These are phyloP conservation scores for Fusarium armeniacum DNA, from an alignment of 2,329 filamentous ascomycete species.

Conservation along the genomic window DNA sequence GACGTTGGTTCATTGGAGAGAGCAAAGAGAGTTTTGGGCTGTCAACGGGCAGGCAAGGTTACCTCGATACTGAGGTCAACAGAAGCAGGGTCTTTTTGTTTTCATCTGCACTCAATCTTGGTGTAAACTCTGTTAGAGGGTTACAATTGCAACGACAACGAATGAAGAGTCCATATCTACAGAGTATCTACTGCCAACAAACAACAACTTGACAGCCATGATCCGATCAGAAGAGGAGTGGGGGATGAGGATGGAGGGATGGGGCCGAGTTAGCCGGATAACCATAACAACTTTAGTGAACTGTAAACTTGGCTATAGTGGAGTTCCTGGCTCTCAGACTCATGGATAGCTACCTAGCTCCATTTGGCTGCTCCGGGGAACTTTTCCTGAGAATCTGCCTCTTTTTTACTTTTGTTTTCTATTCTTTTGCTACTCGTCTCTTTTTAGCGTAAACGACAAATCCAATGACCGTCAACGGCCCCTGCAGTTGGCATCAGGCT, in stretches of 20 bases:
- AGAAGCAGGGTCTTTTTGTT: constrained; percentile 2
- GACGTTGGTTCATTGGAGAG: neutral
- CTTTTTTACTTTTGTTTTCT: neutral
- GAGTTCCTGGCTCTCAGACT: neutral
- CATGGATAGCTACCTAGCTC: too few relatives aligned
- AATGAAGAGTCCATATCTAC: neutral
- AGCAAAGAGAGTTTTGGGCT: neutral
- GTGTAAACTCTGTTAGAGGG: neutral
- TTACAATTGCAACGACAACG: neutral
- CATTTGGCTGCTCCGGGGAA: neutral
- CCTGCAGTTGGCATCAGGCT: constrained; percentile 37
- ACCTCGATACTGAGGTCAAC: neutral
- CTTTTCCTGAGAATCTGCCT: constrained; percentile 1
- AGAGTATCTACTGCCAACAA: neutral
- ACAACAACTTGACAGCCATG: constrained; percentile 1
- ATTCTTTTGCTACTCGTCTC: neutral
- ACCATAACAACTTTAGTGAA: neutral
- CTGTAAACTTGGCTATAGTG: constrained; percentile 11
- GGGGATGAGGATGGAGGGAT: neutral
- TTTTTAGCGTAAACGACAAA: neutral
- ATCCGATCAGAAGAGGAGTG: constrained; percentile 9
- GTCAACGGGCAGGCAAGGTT: neutral
- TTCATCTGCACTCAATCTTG: neutral
- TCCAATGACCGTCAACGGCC: constrained; percentile 25
- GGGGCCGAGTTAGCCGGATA: constrained; percentile 32